A percentile compares a stretch with the other conserved stretches of the same genome.
phyloP scores from a whole-genome alignment of 2,329 filamentous ascomycete genomes.

The Pseudocercospora cruenta region DNA sequence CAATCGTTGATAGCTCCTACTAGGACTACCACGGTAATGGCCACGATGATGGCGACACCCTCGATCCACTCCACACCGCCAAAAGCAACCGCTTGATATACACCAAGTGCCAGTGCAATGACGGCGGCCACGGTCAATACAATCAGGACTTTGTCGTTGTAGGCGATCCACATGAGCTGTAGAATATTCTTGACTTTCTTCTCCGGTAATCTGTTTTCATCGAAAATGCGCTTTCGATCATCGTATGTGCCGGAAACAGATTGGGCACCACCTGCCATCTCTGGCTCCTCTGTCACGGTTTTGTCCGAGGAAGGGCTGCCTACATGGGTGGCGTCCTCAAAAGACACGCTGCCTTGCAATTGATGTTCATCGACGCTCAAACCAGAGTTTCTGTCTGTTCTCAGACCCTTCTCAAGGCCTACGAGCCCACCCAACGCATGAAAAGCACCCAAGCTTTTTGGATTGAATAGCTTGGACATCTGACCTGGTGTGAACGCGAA shows the following conservation, averaged over 20 bases:
- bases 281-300: slow-evolving; percentile 31
- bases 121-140: slow-evolving; percentile 70
- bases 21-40: slow-evolving; percentile 74
- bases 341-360: slow-evolving; percentile 67
- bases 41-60: slow-evolving; percentile 76
- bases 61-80: slow-evolving; percentile 78
- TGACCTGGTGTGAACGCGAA: slow-evolving; percentile 85
- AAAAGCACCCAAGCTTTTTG: slow-evolving; percentile 75
- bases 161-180: slow-evolving; percentile 76
- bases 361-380: slow-evolving; percentile 70
- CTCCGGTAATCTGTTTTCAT: slow-evolving; percentile 70
- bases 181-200: slow-evolving; percentile 71
- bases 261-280: slow-evolving; percentile 23
- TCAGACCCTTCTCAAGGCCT: slow-evolving; percentile 74
- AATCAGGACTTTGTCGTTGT: slow-evolving; percentile 80
- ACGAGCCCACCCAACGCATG: slow-evolving; percentile 72
- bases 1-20: slow-evolving; percentile 81
- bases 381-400: slow-evolving; percentile 66
- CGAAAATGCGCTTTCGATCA: slow-evolving; percentile 72
- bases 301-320: slow-evolving; percentile 36
- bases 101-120: slow-evolving; percentile 74
- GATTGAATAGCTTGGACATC: slow-evolving; percentile 78
- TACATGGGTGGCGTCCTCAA: slow-evolving; percentile 61
- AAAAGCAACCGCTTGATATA: slow-evolving; percentile 64
- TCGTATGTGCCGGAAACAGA: slow-evolving; percentile 46